Evolutionary conservation across 768 basidiomycete species (phyloP), one percentile per base, ranked within the genome.

Genomic region (Phylloporus sp.): DNA sequence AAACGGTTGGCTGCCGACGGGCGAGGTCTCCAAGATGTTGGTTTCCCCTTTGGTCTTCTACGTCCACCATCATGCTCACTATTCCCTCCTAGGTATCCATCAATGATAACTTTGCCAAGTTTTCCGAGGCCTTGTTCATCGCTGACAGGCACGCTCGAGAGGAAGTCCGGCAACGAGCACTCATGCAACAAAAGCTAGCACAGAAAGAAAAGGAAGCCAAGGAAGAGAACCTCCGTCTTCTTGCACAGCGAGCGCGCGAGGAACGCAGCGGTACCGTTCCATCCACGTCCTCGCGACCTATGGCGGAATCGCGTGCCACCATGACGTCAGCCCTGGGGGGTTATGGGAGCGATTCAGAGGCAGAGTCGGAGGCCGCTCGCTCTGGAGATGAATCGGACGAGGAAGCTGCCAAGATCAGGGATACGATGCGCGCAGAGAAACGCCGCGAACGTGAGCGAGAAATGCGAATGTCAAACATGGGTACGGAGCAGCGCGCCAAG

Each of bases 381-480:
- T 77, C 76, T 24, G 60, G 61, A 6, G 87, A 81, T 28, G 76
- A 72, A 13, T 80, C 73, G 46, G 90, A 95, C 45, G 89, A 91
- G 60, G 89, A 91, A 41, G 86, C 90, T 10, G 83, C 81, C 44
- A 79, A 79, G 68, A 77, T 96, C 60, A 82, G 96, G 38, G 96
- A 97, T 63, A 71, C 84, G 56, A 93, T 96, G 82, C 78, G 96
- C 48, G 71, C 78, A 37, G 94, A 98, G 74, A 92, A 97, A 75
- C 77, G 89, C 58, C 79, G 85, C 51, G 93, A 98, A 63, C 82
- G 96, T 23, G 94, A 98, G 71, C 82, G 94, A 31, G 95, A 99
- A 69, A 81, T 99, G 89, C 77, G 96, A 50, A 95, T 98, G 93
- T 92, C 79, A 68, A 96, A 98, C 62, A 99, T 99, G 96, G 96